Base-by-base conservation (phyloP, 169 alveolate species). In the Plasmodium berghei region DNA sequence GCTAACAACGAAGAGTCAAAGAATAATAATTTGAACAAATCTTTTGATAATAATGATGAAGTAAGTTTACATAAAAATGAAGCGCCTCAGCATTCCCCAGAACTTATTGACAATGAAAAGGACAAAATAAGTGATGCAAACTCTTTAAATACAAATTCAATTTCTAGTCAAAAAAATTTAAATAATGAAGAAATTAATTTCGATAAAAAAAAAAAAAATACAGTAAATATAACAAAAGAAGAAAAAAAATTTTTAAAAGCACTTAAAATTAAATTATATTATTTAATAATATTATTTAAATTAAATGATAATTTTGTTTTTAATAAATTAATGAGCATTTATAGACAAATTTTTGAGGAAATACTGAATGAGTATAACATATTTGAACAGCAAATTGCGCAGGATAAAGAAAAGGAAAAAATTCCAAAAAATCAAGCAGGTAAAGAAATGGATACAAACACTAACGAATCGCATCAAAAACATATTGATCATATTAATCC, bases 261-360 rank as follows among this genome's bases (percentile, higher is more conserved):
- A n/a, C 85, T 83, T 20, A 83, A 83, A 69, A 83, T 83, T 42
- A 83, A 48, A 34, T 46, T 67, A 18, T 83, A 83, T 62, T 83
- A 83, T 24, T 61, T 83, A 24, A 56, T 83, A n/a, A 70, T 83
- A 54, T 22, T 83, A 46, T 83, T 67, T 71, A 83, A 83, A 49
- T 61, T 83, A 56, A 83, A 83, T 69, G 90, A 83, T 67, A 83
- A 70, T 83, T 83, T 83, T 58, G 18, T 83, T 67, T 83, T 83
- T 71, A 83, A 83, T 28, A 83, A 83, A 46, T 58, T 83, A 20
- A 83, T 83, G 20, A 48, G 73, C 14, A 83, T 83, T 55, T 83
- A 83, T 56, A 83, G 85, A 20, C 90, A 83, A 61, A 83, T 83
- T 26, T 83, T 56, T 69, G 72, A 83, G 54, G 90, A 83, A 46